Conservation (phyloP, 306 rosid genomes). For the Rosa persica region DNA sequence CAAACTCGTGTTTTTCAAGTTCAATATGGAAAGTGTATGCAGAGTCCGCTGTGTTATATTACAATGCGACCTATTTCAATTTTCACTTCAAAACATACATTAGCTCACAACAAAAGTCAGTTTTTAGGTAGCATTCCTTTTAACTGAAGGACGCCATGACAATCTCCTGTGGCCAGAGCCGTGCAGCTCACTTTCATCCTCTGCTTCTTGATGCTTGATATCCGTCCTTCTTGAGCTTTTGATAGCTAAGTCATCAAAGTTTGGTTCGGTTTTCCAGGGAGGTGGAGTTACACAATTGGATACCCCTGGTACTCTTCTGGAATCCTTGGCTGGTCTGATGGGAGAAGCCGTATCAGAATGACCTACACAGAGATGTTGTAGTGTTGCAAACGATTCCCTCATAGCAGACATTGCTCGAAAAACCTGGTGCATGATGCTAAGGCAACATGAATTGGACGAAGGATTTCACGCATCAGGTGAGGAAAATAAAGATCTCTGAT, state of each 20-base stretch:
- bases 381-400: slow-evolving; percentile 91
- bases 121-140: slow-evolving; percentile 39
- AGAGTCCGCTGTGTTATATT: not conserved
- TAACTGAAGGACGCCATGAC: slow-evolving; percentile 58
- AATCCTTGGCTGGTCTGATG: slow-evolving; percentile 56
- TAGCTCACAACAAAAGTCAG: slow-evolving; percentile 7
- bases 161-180: slow-evolving; percentile 44
- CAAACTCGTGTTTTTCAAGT: too few relatives aligned
- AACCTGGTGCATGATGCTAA: slow-evolving; percentile 92
- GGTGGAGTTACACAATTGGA: slow-evolving; percentile 63
- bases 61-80: not conserved
- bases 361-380: slow-evolving; percentile 81
- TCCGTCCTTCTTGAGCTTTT: slow-evolving; percentile 52
- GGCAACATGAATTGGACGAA: slow-evolving; percentile 94
- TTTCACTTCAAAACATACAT: slow-evolving; percentile 24
- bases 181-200: slow-evolving; percentile 36
- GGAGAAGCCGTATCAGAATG: slow-evolving; percentile 45
- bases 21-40: not conserved
- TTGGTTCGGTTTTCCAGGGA: slow-evolving; percentile 67
- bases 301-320: slow-evolving; percentile 49
- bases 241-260: slow-evolving; percentile 54
- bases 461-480: slow-evolving; percentile 68
- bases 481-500: not conserved
- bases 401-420: slow-evolving; percentile 98
- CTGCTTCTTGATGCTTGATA: slow-evolving; percentile 35